Evolutionary conservation across 768 basidiomycete species (phyloP).

Genomic region (Podaxis pistillaris): DNA sequence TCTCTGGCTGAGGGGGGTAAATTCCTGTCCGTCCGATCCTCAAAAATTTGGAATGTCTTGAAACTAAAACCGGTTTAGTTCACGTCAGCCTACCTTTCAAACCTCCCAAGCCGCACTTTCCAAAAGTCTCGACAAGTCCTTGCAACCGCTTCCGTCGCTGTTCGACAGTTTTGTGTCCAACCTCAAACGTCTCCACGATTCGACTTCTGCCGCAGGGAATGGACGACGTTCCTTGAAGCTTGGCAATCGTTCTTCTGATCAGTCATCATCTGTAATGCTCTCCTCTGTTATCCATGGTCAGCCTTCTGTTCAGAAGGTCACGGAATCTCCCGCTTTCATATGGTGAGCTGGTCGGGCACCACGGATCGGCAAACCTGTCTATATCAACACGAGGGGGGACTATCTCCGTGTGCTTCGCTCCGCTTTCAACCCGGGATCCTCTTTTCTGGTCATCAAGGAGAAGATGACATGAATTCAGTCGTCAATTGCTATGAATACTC

Average conservation of each 20-base stretch:
- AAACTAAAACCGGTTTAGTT: neutral
- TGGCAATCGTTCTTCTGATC: neutral
- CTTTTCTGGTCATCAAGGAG: neutral
- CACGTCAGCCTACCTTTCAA: neutral
- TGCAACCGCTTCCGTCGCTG: conserved; percentile 34
- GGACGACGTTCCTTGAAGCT: neutral
- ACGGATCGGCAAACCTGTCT: neutral
- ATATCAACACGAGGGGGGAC: neutral
- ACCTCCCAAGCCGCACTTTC: neutral
- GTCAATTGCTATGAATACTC: neutral
- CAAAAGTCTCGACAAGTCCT: too few relatives aligned
- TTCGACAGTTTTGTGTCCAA: conserved; percentile 27
- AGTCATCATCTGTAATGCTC: neutral
- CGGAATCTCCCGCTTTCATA: neutral
- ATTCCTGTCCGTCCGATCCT: neutral
- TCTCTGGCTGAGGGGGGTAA: neutral
- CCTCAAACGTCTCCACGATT: neutral
- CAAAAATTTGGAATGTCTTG: too few relatives aligned
- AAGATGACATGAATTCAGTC: neutral
- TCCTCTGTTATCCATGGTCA: neutral
- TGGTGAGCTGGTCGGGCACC: neutral
- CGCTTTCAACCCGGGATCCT: neutral
- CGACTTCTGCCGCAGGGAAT: neutral
- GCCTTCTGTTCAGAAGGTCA: neutral
- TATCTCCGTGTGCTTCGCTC: neutral